phyloP scores from a whole-genome alignment of 2,329 filamentous ascomycete species.

The Sarocladium strictum region DNA sequence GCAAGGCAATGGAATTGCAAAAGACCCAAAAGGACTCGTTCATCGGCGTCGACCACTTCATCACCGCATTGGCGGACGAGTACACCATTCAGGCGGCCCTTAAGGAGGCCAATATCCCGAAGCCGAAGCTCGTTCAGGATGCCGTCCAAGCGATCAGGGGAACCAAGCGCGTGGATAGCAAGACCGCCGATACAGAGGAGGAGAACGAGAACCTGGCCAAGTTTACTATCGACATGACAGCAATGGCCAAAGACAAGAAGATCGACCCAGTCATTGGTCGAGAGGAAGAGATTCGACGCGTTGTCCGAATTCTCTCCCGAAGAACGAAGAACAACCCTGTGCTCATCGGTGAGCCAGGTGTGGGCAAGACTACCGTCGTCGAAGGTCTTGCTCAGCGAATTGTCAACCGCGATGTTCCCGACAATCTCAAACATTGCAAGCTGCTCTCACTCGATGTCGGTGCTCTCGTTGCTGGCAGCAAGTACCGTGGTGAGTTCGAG shows the following conservation, averaged over 20 bases:
- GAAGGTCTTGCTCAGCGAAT: constrained; percentile 94
- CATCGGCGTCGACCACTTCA: constrained; percentile 92
- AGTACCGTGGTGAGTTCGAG: constrained; percentile 97
- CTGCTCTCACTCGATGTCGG: constrained; percentile 93
- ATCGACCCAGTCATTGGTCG: constrained; percentile 95
- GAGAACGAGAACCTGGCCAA: constrained; percentile 96
- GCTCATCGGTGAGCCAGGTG: constrained; percentile 94
- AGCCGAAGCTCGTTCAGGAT: constrained; percentile 81
- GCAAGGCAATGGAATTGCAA: constrained; percentile 80
- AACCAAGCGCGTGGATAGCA: constrained; percentile 89
- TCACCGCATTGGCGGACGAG: constrained; percentile 79
- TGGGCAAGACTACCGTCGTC: constrained; percentile 96
- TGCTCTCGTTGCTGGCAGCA: constrained; percentile 91
- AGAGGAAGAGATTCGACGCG: constrained; percentile 90
- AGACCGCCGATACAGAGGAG: constrained; percentile 86
- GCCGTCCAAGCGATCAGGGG: constrained; percentile 90
- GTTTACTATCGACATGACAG: constrained; percentile 98
- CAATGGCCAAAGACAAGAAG: constrained; percentile 93
- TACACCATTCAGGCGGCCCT: constrained; percentile 64
- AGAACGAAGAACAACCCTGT: constrained; percentile 99
- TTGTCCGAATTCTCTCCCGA: constrained; percentile 84
- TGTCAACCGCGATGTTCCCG: constrained; percentile 92
- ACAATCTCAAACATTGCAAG: constrained; percentile 89
- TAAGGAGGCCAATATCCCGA: constrained; percentile 84
- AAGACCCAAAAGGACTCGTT: constrained; percentile 97